A percentile compares a stretch with the other conserved stretches of the same genome.
These are phyloP conservation scores for Lentinula lateritia DNA, from an alignment of 768 basidiomycete genomes.

Conservation along the genomic window DNA sequence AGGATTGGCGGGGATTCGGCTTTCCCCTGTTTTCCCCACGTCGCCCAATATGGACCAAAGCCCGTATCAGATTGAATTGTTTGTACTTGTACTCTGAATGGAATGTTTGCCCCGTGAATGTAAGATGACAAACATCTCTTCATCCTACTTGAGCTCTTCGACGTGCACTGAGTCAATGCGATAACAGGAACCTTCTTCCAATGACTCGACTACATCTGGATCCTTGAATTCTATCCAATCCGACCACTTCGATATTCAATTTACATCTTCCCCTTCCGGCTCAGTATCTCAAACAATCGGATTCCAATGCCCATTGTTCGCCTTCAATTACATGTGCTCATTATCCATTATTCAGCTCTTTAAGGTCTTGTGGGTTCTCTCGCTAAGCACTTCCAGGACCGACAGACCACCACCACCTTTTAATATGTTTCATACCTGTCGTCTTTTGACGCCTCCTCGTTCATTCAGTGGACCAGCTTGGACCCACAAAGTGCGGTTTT, in stretches of 20 bases:
- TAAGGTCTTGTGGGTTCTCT: neutral
- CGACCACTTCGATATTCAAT: neutral
- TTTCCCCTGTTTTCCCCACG: neutral
- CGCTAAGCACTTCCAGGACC: neutral
- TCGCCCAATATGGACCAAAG: neutral
- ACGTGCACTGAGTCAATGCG: neutral
- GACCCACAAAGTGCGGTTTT: neutral
- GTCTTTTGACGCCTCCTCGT: neutral
- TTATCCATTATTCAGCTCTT: neutral
- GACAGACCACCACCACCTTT: neutral
- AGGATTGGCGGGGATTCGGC: neutral
- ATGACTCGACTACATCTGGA: neutral
- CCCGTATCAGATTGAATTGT: neutral
- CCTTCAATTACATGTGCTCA: neutral
- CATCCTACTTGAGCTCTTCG: neutral
- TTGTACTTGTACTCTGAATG: neutral
- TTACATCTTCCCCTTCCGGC: neutral
- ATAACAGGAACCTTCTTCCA: neutral
- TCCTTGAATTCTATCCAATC: neutral
- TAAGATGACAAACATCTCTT: neutral
- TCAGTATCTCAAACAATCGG: neutral
- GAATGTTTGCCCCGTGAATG: neutral
- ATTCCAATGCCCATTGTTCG: neutral
- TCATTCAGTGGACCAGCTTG: neutral
- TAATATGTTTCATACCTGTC: neutral